Base-by-base conservation (phyloP, 108 stramenopile species). In the Skeletonema menzelii region DNA sequence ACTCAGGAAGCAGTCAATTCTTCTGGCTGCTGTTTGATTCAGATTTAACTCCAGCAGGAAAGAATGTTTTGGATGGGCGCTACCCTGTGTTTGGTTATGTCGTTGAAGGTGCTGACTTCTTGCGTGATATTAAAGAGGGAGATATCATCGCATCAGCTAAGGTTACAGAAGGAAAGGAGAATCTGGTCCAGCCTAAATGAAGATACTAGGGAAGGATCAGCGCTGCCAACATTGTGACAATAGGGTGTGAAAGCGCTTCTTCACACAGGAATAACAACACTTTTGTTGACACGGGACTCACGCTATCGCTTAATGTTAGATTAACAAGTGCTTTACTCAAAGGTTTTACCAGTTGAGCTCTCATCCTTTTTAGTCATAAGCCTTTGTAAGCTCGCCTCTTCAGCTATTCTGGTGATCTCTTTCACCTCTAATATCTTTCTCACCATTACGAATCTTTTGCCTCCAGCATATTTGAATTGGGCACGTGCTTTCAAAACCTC, bases 41-140 rank as follows among this genome's bases (percentile, higher is more conserved):
- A 15, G 97, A 98, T 87, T 85, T 98, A 42, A 98, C 97, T 8
- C 97, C 97, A 14, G 97, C 97, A n/a, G 98, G 98, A 27, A 98
- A 98, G 83, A 98, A 98, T 85, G 87, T 98, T 0, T 75, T 98
- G 55, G 98, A 98, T 80, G 98, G 97, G 5, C 81, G 95, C 7
- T 96, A 96, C 73, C 92, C 95, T 61, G 84, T 80, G 72, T 97
- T 98, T 72, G 98, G 98, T 28, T 98, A 98, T 63, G 96, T 97
- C 8, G 86, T 92, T 12, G 88, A 96, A 73, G 95, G 95, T 37
- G 85, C 90, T 11, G 97, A 98, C 56, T 95, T 97, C 67, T 80
- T 98, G 58, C 76, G 79, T 27, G 96, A 92, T 61, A 77, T 97
- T 15, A 95, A 96, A 80, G 97, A 97, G 82, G 97, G 95, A 4